Evolutionary conservation across 2,329 filamentous ascomycete genomes (phyloP), one percentile per base, ranked within the genome.

Genomic region (Cytospora piceae): DNA sequence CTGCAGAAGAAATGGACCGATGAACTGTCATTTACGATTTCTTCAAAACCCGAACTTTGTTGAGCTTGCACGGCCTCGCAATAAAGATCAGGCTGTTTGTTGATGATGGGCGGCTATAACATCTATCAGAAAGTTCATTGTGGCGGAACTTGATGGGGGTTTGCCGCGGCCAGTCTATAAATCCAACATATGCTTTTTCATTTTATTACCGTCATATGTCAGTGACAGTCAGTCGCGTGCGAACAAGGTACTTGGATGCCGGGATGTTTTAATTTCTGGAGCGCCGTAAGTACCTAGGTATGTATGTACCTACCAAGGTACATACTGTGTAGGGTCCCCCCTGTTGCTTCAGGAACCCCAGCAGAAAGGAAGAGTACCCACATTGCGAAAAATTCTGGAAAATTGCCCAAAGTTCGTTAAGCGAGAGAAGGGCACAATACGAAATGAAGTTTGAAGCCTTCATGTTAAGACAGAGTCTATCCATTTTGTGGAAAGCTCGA

Each of bases 331-430:
- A 53, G 60, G 55, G 27, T 54, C 29, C 20, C 32, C 64, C 64
- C 56, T 66, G 64, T 42, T 37, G 32, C 29, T 56, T 42, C 52
- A 37, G 57, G 24, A 46, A 5, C 58, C 64, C 54, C 59, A 37
- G 46, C 59, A 12, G 55, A 56, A 31, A 27, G 58, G 39, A 37
- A 56, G 15, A 14, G 61, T 53, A 12, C 31, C 61, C 55, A 64
- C 37, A 58, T 32, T 42, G 37, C 29, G 37, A 62, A 62, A 65
- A 54, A 62, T 67, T 67, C 66, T 67, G 63, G 66, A 67, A 67
- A 59, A 65, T 67, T 67, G 32, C 66, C 63, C 46, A 62, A 65
- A 65, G 22, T 31, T 60, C 49, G 24, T 62, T 63, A 67, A 65
- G 66, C 66, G 66, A 67, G 63, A 62, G 32, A 51, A 58, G 39